Conservation (phyloP, 148 eudicot species). For the Amaranthus palmeri region DNA sequence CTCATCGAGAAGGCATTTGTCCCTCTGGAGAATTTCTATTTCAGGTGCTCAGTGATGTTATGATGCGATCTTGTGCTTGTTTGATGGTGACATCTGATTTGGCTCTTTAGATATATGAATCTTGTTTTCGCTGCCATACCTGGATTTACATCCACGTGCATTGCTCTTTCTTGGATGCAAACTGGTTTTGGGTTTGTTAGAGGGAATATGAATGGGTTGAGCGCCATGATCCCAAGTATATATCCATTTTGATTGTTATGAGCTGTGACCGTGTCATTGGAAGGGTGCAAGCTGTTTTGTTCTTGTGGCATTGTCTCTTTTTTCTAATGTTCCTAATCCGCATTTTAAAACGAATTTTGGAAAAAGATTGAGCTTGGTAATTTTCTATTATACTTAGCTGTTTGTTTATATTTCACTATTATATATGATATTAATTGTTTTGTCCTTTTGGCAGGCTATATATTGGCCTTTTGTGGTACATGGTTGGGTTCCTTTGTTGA, state of each 20-base stretch:
- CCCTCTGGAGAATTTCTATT: slow-evolving; percentile 33
- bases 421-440: slow-evolving; percentile 28
- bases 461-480: slow-evolving; percentile 33
- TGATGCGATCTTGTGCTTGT: slow-evolving; percentile 54
- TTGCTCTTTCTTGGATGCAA: slow-evolving; percentile 26
- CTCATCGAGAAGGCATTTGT: slow-evolving; percentile 31
- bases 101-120: slow-evolving; percentile 41
- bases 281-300: slow-evolving; percentile 19
- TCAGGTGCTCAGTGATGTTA: slow-evolving; percentile 44
- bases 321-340: slow-evolving; percentile 21
- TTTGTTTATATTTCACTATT: slow-evolving; percentile 6
- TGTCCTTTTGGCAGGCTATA: slow-evolving; percentile 56
- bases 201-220: slow-evolving; percentile 20
- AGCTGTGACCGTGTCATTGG: slow-evolving; percentile 17
- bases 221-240: slow-evolving; percentile 14
- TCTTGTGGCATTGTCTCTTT: slow-evolving; percentile 27
- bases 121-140: slow-evolving; percentile 41
- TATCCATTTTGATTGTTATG: slow-evolving; percentile 19
- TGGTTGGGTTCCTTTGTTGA: slow-evolving; percentile 34
- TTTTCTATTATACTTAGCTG: slow-evolving; percentile 25
- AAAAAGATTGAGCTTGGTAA: slow-evolving; percentile 38
- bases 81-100: slow-evolving; percentile 47
- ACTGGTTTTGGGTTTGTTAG: slow-evolving; percentile 20
- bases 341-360: slow-evolving; percentile 27
- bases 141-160: slow-evolving; percentile 40